Conservation (phyloP, 2,329 filamentous ascomycete genomes). For the Apiospora sp. region DNA sequence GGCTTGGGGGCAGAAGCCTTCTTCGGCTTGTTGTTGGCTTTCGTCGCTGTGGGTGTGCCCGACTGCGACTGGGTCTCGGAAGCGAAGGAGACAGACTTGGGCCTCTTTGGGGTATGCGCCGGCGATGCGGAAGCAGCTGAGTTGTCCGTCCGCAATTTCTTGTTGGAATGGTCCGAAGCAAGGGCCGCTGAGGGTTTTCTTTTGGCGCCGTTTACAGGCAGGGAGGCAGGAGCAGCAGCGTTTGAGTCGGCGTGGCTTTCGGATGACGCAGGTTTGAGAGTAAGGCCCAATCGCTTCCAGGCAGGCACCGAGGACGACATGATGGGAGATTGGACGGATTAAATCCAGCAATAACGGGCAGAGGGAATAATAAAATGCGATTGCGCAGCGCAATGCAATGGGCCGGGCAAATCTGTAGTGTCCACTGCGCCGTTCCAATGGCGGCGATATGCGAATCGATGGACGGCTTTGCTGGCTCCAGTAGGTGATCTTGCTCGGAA, state of each 20-base stretch:
- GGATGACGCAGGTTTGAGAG: conserved; percentile 56
- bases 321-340: conserved; percentile 38
- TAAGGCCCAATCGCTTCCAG: conserved; percentile 70
- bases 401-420: conserved; percentile 19
- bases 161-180: conserved; percentile 42
- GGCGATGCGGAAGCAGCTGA: conserved; percentile 35
- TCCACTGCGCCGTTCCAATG: conserved; percentile 25
- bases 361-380: not conserved
- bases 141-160: conserved; percentile 42
- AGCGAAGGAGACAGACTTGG: conserved; percentile 56
- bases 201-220: conserved; percentile 37
- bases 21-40: conserved; percentile 40
- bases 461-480: conserved; percentile 25
- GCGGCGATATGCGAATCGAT: conserved; percentile 19
- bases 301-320: conserved; percentile 60
- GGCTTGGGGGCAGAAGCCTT: conserved; percentile 46
- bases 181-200: conserved; percentile 43
- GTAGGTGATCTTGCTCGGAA: conserved; percentile 14
- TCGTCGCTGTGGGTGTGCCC: conserved; percentile 30
- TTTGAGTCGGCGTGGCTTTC: conserved; percentile 27
- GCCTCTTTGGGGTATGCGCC: conserved; percentile 52
- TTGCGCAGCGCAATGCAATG: conserved; percentile 20
- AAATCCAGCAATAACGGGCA: not conserved
- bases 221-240: conserved; percentile 27
- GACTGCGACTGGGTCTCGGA: conserved; percentile 33